phyloP scores from a whole-genome alignment of 805 yeast genomes.

The Sungouiozyma ichnusensis region DNA sequence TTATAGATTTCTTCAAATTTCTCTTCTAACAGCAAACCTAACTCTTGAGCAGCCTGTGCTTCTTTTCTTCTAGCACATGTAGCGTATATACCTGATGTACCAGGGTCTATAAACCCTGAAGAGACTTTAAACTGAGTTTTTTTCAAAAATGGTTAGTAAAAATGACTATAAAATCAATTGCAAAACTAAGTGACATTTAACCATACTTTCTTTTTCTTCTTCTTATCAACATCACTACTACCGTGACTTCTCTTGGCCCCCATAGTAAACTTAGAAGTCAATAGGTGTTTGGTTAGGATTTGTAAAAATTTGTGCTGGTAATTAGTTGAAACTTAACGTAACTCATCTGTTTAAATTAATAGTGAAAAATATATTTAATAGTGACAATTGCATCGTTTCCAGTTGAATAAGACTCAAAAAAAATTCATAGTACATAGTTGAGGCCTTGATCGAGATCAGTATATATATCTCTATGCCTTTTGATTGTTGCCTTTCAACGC shows the following conservation, averaged over 20 bases:
- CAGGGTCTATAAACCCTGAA: conserved; percentile 52
- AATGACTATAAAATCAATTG: not conserved
- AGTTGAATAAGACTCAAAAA: too few species aligned
- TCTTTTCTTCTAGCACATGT: conserved; percentile 82
- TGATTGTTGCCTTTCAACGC: not conserved
- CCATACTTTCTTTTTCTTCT: not conserved
- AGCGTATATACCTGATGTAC: conserved; percentile 78
- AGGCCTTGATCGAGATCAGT: not conserved
- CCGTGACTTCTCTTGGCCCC: not conserved
- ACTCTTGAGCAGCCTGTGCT: conserved; percentile 63
- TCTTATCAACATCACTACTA: not conserved
- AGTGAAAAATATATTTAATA: not conserved
- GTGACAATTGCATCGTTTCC: not conserved
- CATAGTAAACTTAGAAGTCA: not conserved
- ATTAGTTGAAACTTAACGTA: not conserved
- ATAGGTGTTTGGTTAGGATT: not conserved
- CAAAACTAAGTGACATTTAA: too few species aligned
- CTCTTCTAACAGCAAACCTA: conserved; percentile 48
- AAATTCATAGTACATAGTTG: not conserved
- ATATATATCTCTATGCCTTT: not conserved
- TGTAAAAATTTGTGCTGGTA: not conserved
- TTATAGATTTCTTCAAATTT: conserved; percentile 38
- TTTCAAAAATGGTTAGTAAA: not conserved
- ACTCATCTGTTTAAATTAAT: not conserved
- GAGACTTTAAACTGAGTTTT: conserved; percentile 25